phyloP scores from a whole-genome alignment of 495 filamentous ascomycete species.

The Stereocaulon alpinum region DNA sequence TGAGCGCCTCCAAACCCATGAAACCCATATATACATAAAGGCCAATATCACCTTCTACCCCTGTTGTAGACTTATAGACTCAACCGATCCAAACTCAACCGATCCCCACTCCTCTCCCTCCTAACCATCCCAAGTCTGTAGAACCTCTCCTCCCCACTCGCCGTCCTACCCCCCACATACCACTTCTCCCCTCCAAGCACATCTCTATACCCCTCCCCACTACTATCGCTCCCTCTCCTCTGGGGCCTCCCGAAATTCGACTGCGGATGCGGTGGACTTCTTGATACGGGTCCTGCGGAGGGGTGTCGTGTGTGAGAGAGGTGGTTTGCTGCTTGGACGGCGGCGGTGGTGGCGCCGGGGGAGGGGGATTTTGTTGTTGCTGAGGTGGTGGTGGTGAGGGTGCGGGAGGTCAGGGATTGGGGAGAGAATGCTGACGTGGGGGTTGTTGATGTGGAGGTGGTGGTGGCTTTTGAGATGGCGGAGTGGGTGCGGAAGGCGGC shows the following conservation, averaged over 20 bases:
- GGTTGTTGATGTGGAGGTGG: constrained; percentile 22
- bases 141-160: constrained; percentile 78
- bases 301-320: constrained; percentile 27
- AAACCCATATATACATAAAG: constrained; percentile 1
- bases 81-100: constrained; percentile 52
- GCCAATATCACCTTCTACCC: background rate
- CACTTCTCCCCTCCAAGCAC: constrained; percentile 57
- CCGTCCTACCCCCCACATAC: constrained; percentile 82
- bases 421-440: constrained; percentile 20
- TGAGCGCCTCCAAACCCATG: background rate
- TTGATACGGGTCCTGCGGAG: constrained; percentile 11
- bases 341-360: constrained; percentile 29
- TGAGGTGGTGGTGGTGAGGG: constrained; percentile 27
- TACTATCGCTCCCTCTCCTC: constrained; percentile 69
- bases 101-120: constrained; percentile 45
- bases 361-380: constrained; percentile 5
- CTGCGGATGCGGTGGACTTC: constrained; percentile 31
- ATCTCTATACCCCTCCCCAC: constrained; percentile 62
- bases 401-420: constrained; percentile 8
- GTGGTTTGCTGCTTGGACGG: constrained; percentile 32
- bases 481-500: constrained; percentile 66
- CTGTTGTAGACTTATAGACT: constrained; percentile 38
- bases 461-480: constrained; percentile 19
- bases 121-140: constrained; percentile 62
- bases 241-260: constrained; percentile 34